A percentile compares a stretch with the other conserved stretches of the same genome.
Conservation (phyloP, 2,329 filamentous ascomycete genomes). For the Beauveria medogensis region DNA sequence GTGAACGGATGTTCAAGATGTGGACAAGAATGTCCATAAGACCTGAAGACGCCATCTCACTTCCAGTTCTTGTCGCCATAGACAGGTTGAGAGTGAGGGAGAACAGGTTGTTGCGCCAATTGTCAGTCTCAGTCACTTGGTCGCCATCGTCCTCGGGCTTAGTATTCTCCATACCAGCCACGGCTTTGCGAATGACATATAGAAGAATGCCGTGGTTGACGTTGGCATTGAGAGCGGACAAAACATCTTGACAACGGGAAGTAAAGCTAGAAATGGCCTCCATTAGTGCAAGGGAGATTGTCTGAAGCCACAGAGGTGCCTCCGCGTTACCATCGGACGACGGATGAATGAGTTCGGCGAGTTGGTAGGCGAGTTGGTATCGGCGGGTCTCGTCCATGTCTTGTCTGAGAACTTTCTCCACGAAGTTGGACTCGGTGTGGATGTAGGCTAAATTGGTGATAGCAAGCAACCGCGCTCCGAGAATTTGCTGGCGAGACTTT, state of each 20-base stretch:
- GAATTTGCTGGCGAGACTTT: constrained; percentile 62
- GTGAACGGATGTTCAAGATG: constrained; percentile 73
- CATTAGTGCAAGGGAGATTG: constrained; percentile 70
- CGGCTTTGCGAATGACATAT: constrained; percentile 84
- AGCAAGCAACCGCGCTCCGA: constrained; percentile 76
- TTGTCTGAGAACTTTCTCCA: constrained; percentile 76
- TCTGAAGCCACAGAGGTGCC: constrained; percentile 71
- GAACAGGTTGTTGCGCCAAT: constrained; percentile 87
- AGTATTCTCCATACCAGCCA: constrained; percentile 66
- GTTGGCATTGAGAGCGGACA: constrained; percentile 85
- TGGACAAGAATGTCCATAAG: constrained; percentile 86
- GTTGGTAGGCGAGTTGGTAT: constrained; percentile 83
- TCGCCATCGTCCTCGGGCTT: constrained; percentile 44
- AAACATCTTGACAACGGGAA: constrained; percentile 69
- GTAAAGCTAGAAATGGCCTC: constrained; percentile 80
- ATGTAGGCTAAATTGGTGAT: constrained; percentile 90
- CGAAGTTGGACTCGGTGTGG: constrained; percentile 71
- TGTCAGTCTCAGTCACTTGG: constrained; percentile 61
- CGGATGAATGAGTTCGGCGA: constrained; percentile 85
- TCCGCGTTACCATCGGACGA: constrained; percentile 58
- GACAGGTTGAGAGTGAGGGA: constrained; percentile 78
- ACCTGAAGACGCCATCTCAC: constrained; percentile 80
- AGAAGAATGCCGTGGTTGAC: constrained; percentile 94
- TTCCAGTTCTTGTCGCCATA: constrained; percentile 63
- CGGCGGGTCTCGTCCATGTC: constrained; percentile 85